phyloP scores from a whole-genome alignment of 2,329 filamentous ascomycete species.

The Penicillium vulpinum region DNA sequence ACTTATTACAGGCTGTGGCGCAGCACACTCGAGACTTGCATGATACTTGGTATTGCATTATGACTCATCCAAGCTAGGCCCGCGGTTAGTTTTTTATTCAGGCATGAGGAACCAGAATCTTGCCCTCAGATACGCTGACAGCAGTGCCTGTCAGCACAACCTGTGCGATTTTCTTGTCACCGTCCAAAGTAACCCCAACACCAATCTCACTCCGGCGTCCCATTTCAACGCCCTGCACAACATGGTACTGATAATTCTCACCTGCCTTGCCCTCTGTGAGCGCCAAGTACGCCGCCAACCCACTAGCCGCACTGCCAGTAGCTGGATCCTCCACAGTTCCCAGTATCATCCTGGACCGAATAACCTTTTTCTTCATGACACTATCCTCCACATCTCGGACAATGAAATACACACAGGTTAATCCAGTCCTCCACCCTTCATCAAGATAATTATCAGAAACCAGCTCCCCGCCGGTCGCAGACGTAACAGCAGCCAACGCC shows the following conservation, averaged over 20 bases:
- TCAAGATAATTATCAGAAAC: conserved; percentile 31
- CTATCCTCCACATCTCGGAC: conserved; percentile 56
- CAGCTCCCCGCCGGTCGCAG: conserved; percentile 26
- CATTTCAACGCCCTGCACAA: conserved; percentile 70
- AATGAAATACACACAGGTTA: conserved; percentile 36
- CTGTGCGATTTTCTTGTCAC: conserved; percentile 30
- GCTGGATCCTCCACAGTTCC: conserved; percentile 34
- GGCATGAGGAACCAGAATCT: conserved; percentile 28
- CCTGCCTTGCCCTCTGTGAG: conserved; percentile 40
- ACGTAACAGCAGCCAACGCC: conserved; percentile 49
- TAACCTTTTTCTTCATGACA: conserved; percentile 47
- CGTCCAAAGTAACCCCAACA: conserved; percentile 28
- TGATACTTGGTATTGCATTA: neutral
- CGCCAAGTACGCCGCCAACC: conserved; percentile 57
- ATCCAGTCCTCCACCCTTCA: conserved; percentile 33
- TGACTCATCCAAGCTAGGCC: neutral
- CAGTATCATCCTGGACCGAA: conserved; percentile 35
- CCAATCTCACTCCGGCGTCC: conserved; percentile 51
- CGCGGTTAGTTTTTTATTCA: conserved; percentile 10
- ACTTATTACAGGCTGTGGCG: neutral
- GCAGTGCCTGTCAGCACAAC: conserved; percentile 39
- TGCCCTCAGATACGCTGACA: conserved; percentile 38
- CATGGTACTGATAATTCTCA: conserved; percentile 45
- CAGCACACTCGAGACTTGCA: neutral
- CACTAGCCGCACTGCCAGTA: conserved; percentile 61